These are phyloP conservation scores for Polytrichum formosum DNA, from an alignment of 225 moss, liverwort and hornwort species.

Conservation along the genomic window DNA sequence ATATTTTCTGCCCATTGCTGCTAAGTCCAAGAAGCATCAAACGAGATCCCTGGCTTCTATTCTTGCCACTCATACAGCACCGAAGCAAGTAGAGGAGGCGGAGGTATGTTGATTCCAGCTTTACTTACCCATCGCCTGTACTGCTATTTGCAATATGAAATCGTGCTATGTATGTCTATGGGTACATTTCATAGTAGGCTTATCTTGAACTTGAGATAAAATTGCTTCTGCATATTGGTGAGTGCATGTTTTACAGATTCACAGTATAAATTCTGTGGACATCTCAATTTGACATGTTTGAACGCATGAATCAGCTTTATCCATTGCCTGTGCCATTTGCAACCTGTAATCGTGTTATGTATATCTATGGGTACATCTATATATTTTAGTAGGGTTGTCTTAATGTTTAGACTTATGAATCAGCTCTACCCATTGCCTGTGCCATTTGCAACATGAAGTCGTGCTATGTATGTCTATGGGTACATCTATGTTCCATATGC, in stretches of 20 bases:
- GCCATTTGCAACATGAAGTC: too few species aligned
- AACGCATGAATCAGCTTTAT: too few species aligned
- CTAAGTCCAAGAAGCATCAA: conserved; percentile 1
- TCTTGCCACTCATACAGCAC: conserved; percentile 26
- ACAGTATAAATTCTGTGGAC: background rate
- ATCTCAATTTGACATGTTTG: background rate
- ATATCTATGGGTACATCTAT: too few species aligned
- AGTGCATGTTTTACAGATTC: background rate
- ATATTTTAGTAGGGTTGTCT: too few species aligned
- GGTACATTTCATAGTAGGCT: too few species aligned
- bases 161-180: too few species aligned
- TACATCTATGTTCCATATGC: background rate
- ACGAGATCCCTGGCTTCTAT: conserved; percentile 30
- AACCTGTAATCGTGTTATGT: too few species aligned
- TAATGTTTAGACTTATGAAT: too few species aligned
- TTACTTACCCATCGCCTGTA: background rate
- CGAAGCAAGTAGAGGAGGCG: conserved; percentile 22
- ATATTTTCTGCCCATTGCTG: conserved; percentile 18
- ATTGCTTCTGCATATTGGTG: too few species aligned
- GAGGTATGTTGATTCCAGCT: conserved; percentile 20
- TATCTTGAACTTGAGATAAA: too few species aligned
- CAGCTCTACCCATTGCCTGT: too few species aligned
- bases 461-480: background rate
- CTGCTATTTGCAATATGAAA: background rate
- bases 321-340: too few species aligned